Evolutionary conservation across 2,329 filamentous ascomycete species (phyloP).

Genomic region (Huntiella moniliformis): DNA sequence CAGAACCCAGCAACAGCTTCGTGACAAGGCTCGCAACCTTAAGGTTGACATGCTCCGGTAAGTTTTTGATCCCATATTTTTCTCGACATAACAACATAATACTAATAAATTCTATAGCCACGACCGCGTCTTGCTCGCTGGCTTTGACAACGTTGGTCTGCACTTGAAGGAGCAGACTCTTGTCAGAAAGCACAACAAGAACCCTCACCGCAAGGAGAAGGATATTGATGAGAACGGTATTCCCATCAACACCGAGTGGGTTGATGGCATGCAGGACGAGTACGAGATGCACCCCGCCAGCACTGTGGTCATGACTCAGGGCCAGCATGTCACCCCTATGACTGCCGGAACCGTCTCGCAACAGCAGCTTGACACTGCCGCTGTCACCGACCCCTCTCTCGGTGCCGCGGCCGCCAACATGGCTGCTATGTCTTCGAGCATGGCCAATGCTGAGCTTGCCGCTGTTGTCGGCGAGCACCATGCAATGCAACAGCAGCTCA

Average conservation of each 20-base stretch:
- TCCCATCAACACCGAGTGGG: conserved; percentile 21
- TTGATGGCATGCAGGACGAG: conserved; percentile 10
- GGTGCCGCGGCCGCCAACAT: conserved; percentile 7
- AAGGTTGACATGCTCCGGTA: conserved; percentile 33
- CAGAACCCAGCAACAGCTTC: conserved; percentile 35
- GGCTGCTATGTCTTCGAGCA: conserved; percentile 1
- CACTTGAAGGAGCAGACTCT: conserved; percentile 29
- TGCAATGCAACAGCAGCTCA: conserved; percentile 8
- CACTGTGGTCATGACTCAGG: neutral
- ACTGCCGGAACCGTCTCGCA: neutral
- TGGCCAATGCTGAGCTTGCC: conserved; percentile 4
- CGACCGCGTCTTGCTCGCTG: conserved; percentile 25
- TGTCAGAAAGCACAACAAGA: conserved; percentile 26
- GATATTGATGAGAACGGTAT: conserved; percentile 25
- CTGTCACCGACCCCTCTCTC: conserved; percentile 9
- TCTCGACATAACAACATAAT: neutral
- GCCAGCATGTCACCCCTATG: neutral
- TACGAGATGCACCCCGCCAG: conserved; percentile 4
- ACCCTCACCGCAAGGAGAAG: conserved; percentile 28
- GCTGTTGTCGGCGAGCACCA: conserved; percentile 2
- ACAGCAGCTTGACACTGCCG: conserved; percentile 6
- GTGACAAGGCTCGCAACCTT: conserved; percentile 38
- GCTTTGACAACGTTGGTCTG: conserved; percentile 32
- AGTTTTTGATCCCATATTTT: conserved; percentile 11
- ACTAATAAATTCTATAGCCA: conserved; percentile 15